These are phyloP conservation scores for Podaxis pistillaris DNA, from an alignment of 768 basidiomycete genomes.

Conservation along the genomic window DNA sequence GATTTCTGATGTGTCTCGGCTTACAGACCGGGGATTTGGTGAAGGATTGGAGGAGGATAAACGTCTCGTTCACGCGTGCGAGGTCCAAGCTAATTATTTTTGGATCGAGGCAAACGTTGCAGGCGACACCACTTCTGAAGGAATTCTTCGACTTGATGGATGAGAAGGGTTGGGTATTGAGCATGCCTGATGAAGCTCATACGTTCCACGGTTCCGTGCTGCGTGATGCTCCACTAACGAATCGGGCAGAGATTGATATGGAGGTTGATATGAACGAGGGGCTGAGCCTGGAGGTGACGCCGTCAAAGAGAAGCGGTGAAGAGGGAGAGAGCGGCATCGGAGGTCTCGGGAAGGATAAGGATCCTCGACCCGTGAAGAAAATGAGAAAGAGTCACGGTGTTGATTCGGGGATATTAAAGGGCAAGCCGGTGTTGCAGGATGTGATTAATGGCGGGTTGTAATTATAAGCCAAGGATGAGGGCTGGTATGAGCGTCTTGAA, in stretches of 20 bases:
- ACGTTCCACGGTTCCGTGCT: conserved; percentile 37
- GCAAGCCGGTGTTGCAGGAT: conserved; percentile 61
- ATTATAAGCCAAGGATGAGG: not conserved
- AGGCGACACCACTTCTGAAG: conserved; percentile 54
- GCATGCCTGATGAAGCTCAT: conserved; percentile 55
- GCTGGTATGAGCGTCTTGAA: not conserved
- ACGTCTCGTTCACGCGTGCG: conserved; percentile 95
- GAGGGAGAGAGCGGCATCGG: conserved; percentile 16
- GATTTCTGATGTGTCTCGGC: not conserved
- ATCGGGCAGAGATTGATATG: conserved; percentile 19
- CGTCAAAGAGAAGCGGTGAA: conserved; percentile 16
- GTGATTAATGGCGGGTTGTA: conserved; percentile 42
- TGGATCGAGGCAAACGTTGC: conserved; percentile 80
- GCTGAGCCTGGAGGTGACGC: conserved; percentile 15
- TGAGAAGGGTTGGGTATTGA: conserved; percentile 65
- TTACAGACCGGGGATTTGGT: conserved; percentile 85
- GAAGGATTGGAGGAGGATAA: conserved; percentile 95
- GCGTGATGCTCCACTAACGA: conserved; percentile 22
- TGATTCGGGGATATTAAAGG: conserved; percentile 46
- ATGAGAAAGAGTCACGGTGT: conserved; percentile 27
- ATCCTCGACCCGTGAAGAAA: conserved; percentile 26
- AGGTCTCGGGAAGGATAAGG: conserved; percentile 5
- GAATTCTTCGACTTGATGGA: conserved; percentile 83
- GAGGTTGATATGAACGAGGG: conserved; percentile 12
- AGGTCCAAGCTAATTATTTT: conserved; percentile 88